Evolutionary conservation across 805 yeast genomes (phyloP).

Genomic region (Cyberlindnera galapagoensis): DNA sequence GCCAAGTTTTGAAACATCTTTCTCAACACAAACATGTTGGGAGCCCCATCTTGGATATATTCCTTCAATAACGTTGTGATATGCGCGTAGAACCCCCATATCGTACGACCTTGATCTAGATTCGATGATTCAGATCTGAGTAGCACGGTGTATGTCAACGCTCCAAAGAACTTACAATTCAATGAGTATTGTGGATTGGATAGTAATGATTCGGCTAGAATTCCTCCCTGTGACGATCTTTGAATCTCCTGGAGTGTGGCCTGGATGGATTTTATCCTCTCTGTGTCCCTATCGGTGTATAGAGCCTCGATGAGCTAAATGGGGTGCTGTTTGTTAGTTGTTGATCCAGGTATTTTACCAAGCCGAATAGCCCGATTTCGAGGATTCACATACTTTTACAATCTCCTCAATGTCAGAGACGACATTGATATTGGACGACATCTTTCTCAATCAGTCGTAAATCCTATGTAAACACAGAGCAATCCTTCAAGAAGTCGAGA

Average conservation of each 20-base stretch:
- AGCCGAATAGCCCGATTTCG: not conserved
- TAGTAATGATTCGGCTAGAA: slow-evolving; percentile 50
- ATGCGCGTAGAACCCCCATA: slow-evolving; percentile 15
- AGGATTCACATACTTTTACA: not conserved
- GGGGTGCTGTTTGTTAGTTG: not conserved
- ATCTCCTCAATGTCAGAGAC: slow-evolving; percentile 2
- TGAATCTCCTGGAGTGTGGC: slow-evolving; percentile 52
- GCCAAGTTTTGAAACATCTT: slow-evolving; percentile 55
- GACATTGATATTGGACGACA: too few species aligned
- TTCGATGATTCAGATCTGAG: slow-evolving; percentile 30
- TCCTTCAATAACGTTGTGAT: slow-evolving; percentile 6
- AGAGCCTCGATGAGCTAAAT: slow-evolving; percentile 19
- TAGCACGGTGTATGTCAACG: slow-evolving; percentile 66
- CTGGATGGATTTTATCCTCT: slow-evolving; percentile 40
- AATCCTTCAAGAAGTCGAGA: too few species aligned
- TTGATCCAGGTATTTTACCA: too few species aligned
- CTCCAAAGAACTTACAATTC: slow-evolving; percentile 71
- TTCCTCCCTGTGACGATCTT: slow-evolving; percentile 46
- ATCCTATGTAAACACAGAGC: too few species aligned
- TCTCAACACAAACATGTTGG: slow-evolving; percentile 39
- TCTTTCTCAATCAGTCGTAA: too few species aligned
- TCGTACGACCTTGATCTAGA: slow-evolving; percentile 8
- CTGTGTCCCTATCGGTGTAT: slow-evolving; percentile 23
- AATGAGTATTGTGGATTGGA: slow-evolving; percentile 27
- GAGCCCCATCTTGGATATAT: slow-evolving; percentile 7